phyloP scores from a whole-genome alignment of 176 grass and related monocot genomes.

The Cenchrus americanus region DNA sequence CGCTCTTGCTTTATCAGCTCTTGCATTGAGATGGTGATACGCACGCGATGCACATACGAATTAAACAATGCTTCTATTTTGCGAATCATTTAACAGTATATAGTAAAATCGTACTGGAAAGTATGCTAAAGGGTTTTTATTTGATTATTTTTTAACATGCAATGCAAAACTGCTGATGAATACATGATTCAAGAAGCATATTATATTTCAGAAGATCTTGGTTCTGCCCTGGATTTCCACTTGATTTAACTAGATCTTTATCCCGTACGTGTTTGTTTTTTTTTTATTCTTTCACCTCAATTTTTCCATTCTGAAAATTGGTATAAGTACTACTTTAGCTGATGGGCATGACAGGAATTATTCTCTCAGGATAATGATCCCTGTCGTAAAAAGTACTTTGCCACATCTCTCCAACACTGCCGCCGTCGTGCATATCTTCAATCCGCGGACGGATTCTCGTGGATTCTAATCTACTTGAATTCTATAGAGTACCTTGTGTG shows the following conservation, averaged over 20 bases:
- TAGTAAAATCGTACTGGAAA: background rate
- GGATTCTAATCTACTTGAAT: background rate
- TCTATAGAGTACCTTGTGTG: background rate
- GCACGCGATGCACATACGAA: background rate
- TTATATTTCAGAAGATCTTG: background rate
- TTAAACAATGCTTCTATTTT: background rate
- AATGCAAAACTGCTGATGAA: background rate
- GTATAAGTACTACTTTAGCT: background rate
- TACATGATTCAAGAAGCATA: background rate
- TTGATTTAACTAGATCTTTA: background rate
- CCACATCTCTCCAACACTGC: background rate
- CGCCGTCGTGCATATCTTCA: background rate
- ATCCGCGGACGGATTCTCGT: background rate
- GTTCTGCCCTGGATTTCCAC: background rate
- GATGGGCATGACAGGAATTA: background rate
- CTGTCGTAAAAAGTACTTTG: background rate
- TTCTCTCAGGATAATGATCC: background rate
- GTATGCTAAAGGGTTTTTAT: background rate
- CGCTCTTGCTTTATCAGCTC: slow-evolving; percentile 6
- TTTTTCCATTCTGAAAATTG: background rate
- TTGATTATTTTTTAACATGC: background rate
- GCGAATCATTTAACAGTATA: background rate
- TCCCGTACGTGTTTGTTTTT: background rate
- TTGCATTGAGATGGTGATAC: background rate
- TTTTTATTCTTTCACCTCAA: background rate